Evolutionary conservation across 2,329 filamentous ascomycete genomes (phyloP).

Genomic region (Colletotrichum incanum): DNA sequence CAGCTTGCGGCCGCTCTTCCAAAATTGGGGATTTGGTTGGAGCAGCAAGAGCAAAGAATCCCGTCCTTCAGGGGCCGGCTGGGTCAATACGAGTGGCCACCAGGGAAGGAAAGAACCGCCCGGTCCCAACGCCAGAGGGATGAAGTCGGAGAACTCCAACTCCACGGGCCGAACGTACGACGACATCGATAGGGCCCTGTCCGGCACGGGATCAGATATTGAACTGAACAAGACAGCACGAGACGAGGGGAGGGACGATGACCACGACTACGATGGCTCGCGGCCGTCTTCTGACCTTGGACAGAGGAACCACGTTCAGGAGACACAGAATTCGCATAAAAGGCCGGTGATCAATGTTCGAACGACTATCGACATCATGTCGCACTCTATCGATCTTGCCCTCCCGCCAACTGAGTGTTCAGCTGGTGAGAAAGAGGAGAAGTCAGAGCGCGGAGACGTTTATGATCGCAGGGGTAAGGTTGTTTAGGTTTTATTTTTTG

Average conservation of each 20-base stretch:
- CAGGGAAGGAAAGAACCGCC: neutral
- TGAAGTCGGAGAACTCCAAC: slow-evolving; percentile 7
- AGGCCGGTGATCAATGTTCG: slow-evolving; percentile 39
- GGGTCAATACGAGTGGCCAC: slow-evolving; percentile 4
- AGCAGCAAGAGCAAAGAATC: slow-evolving; percentile 38
- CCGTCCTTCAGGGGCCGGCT: slow-evolving; percentile 22
- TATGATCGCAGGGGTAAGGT: neutral
- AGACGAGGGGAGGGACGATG: neutral
- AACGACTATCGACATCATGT: slow-evolving; percentile 38
- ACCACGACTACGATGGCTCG: slow-evolving; percentile 29
- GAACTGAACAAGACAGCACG: slow-evolving; percentile 38
- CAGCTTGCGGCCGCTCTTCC: slow-evolving; percentile 52
- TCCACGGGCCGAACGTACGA: slow-evolving; percentile 31
- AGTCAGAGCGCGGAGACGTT: neutral
- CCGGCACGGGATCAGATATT: slow-evolving; percentile 34
- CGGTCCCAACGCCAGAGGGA: neutral
- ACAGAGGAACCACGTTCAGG: slow-evolving; percentile 13
- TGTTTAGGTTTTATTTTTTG: neutral
- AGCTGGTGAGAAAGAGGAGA: neutral
- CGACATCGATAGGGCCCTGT: slow-evolving; percentile 31
- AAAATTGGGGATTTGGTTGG: slow-evolving; percentile 47
- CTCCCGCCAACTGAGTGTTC: slow-evolving; percentile 22
- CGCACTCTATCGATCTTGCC: slow-evolving; percentile 13
- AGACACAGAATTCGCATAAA: neutral
- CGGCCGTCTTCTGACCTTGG: slow-evolving; percentile 37